Conservation (phyloP, 495 filamentous ascomycete genomes). For the Glonium stellatum region DNA sequence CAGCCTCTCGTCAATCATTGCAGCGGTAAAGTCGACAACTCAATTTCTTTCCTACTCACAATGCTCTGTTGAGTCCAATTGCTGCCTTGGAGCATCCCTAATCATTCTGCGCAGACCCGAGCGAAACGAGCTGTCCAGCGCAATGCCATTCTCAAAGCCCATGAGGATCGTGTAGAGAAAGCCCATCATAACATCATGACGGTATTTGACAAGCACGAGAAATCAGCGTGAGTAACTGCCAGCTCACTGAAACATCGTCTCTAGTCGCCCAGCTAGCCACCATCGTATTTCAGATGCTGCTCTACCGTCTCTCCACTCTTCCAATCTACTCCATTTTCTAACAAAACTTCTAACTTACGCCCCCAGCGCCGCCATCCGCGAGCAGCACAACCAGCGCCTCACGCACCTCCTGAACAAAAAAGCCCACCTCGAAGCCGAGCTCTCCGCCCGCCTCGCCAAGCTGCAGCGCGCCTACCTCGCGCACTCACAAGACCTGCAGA, state of each 20-base stretch:
- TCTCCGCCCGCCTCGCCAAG: neutral
- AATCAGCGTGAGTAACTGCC: slow-evolving; percentile 7
- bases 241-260: neutral
- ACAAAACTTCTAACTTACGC: neutral
- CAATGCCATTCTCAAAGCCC: slow-evolving; percentile 1
- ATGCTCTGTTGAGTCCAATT: neutral
- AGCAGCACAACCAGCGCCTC: slow-evolving; percentile 11
- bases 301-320: neutral
- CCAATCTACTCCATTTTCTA: neutral
- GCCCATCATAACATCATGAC: slow-evolving; percentile 1
- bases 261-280: too few relatives aligned
- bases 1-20: too few relatives aligned
- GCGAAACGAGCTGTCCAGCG: too few relatives aligned
- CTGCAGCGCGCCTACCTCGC: slow-evolving; percentile 4
- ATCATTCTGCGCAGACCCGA: too few relatives aligned
- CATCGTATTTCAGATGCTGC: neutral
- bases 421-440: slow-evolving; percentile 6
- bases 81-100: too few relatives aligned
- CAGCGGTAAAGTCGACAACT: neutral
- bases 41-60: slow-evolving; percentile 5
- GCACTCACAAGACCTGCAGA: slow-evolving; percentile 7
- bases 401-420: slow-evolving; percentile 6
- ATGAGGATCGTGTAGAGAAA: neutral
- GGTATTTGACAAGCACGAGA: slow-evolving; percentile 14
- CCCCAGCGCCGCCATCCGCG: slow-evolving; percentile 5